phyloP scores from a whole-genome alignment of 1,284 basidiomycete genomes.

The Ceratobasidium sp. region DNA sequence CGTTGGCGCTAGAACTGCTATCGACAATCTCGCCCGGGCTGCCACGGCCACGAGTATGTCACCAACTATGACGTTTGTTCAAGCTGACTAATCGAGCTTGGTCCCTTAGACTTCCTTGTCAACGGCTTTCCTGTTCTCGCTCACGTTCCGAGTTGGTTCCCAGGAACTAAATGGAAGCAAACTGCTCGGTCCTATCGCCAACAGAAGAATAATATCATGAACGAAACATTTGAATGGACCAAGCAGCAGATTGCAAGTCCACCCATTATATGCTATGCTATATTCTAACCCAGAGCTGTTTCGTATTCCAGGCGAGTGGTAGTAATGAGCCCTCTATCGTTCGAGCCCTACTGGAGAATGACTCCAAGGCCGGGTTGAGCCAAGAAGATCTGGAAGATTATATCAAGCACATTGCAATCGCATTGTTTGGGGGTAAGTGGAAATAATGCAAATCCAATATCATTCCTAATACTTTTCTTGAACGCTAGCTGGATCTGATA shows the following conservation, averaged over 20 bases:
- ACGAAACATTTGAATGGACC: constrained; percentile 29
- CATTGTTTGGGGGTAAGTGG: constrained; percentile 26
- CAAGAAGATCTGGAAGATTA: constrained; percentile 8
- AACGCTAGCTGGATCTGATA: constrained; percentile 35
- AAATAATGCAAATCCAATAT: background rate
- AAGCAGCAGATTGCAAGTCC: constrained; percentile 14
- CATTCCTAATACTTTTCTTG: no score
- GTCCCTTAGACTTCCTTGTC: constrained; percentile 18
- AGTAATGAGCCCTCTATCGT: constrained; percentile 25
- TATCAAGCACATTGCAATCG: constrained; percentile 31
- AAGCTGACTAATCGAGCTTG: background rate
- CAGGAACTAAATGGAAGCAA: constrained; percentile 25
- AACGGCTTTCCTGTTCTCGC: constrained; percentile 26
- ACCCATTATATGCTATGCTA: background rate
- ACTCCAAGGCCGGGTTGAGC: background rate
- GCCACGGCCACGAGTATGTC: constrained; percentile 22
- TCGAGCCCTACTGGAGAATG: background rate
- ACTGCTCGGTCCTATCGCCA: constrained; percentile 5
- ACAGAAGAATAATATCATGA: constrained; percentile 18
- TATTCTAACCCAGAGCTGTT: background rate
- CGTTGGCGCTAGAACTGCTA: background rate
- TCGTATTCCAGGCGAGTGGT: background rate
- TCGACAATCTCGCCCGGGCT: constrained; percentile 18
- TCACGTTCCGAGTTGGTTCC: constrained; percentile 20
- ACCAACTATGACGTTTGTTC: background rate